phyloP scores from a whole-genome alignment of 495 filamentous ascomycete species.

The Glarea lozoyensis region DNA sequence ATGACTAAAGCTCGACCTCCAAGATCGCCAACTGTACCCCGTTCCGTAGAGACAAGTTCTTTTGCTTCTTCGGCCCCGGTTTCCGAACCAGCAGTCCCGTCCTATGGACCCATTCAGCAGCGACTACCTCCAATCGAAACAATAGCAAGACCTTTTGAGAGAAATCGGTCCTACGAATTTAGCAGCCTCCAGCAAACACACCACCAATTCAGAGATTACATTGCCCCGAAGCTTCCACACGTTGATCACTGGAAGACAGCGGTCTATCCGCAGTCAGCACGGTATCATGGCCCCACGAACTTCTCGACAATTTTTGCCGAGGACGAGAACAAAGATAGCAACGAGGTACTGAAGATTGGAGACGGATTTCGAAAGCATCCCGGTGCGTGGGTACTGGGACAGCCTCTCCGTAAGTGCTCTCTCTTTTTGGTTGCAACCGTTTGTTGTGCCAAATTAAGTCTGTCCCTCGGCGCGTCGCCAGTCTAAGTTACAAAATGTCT shows the following conservation, averaged over 20 bases:
- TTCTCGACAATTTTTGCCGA: constrained; percentile 18
- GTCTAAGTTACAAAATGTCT: no score
- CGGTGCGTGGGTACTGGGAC: not conserved
- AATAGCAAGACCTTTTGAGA: no score
- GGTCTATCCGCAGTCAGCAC: constrained; percentile 9
- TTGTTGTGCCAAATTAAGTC: no score
- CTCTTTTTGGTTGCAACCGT: not conserved
- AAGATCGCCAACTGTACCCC: not conserved
- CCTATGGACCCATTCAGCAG: not conserved
- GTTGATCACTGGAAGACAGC: constrained; percentile 9
- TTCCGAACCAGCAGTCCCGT: no score
- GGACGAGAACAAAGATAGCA: constrained; percentile 7
- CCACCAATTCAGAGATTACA: not conserved
- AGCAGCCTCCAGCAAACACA: not conserved
- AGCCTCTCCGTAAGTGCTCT: not conserved
- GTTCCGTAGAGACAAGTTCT: not conserved
- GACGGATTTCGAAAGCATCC: constrained; percentile 16
- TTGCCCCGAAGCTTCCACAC: constrained; percentile 1
- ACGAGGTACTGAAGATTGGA: constrained; percentile 14
- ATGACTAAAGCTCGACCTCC: constrained; percentile 12
- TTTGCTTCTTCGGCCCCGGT: not conserved
- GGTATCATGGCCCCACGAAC: constrained; percentile 16
- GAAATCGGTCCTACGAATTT: no score
- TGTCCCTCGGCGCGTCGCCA: no score
- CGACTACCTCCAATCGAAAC: no score